phyloP scores from a whole-genome alignment of 2,329 filamentous ascomycete species.

The Penicillium janthinellum region DNA sequence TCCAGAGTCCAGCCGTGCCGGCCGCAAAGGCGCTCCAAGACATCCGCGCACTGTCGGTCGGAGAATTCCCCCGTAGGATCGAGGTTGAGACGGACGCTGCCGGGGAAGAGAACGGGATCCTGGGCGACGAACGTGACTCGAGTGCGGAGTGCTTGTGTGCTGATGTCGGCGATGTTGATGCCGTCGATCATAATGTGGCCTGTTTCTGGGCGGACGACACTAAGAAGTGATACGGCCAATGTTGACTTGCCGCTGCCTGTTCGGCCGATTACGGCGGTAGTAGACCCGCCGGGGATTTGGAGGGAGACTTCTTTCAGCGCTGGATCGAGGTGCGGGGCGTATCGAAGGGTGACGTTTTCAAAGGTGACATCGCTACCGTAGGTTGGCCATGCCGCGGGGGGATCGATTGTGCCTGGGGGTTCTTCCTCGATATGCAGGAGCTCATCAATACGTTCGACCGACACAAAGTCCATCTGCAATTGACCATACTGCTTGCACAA shows the following conservation, averaged over 20 bases:
- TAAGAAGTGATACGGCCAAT: constrained; percentile 63
- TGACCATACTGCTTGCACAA: constrained; percentile 81
- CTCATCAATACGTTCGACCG: constrained; percentile 82
- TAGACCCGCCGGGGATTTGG: constrained; percentile 72
- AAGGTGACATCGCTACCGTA: constrained; percentile 74
- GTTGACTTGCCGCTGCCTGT: constrained; percentile 84
- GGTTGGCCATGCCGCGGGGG: constrained; percentile 75
- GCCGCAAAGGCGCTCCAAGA: constrained; percentile 57
- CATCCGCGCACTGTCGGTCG: constrained; percentile 56
- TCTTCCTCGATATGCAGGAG: constrained; percentile 79
- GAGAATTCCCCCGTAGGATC: constrained; percentile 62
- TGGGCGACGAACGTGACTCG: constrained; percentile 69
- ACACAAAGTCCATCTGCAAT: constrained; percentile 89
- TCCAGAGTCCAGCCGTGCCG: constrained; percentile 59
- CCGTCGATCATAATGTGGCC: constrained; percentile 63
- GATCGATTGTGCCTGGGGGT: constrained; percentile 64
- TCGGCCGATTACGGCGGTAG: constrained; percentile 77
- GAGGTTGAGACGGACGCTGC: constrained; percentile 63
- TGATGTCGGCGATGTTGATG: constrained; percentile 61
- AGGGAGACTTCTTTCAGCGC: constrained; percentile 71
- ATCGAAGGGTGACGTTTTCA: constrained; percentile 74
- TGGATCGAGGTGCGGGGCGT: constrained; percentile 75
- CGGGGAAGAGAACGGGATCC: constrained; percentile 67
- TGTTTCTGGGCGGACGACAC: constrained; percentile 55
- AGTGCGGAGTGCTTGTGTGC: constrained; percentile 61